Evolutionary conservation across 176 grass and related monocot genomes (phyloP).

Genomic region (Themeda triandra): DNA sequence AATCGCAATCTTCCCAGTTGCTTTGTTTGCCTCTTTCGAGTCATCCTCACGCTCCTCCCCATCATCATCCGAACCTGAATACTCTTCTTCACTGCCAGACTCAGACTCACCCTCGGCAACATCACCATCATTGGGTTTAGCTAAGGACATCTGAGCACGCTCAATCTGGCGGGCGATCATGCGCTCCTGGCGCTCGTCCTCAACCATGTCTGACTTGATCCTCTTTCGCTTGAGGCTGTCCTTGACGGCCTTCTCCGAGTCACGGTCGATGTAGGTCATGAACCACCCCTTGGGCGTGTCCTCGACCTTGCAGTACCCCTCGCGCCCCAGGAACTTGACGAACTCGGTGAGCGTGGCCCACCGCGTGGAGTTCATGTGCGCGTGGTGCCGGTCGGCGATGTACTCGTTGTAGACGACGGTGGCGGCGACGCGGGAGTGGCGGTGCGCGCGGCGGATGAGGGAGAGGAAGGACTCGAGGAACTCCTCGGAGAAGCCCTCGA

Average conservation of each 20-base stretch:
- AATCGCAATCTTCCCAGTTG: constrained; percentile 60
- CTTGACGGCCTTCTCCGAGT: constrained; percentile 81
- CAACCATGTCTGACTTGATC: constrained; percentile 62
- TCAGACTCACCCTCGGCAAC: not conserved
- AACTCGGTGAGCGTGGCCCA: constrained; percentile 84
- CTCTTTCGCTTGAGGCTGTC: constrained; percentile 82
- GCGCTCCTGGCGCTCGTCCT: constrained; percentile 86
- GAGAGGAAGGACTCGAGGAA: constrained; percentile 61
- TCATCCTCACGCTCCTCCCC: not conserved
- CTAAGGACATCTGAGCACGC: constrained; percentile 41
- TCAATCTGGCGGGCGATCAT: constrained; percentile 75
- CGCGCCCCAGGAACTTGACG: constrained; percentile 70
- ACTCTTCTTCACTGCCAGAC: constrained; percentile 4
- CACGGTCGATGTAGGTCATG: constrained; percentile 82
- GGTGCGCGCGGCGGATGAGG: constrained; percentile 67
- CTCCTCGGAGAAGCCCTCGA: constrained; percentile 77
- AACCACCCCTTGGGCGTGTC: constrained; percentile 97
- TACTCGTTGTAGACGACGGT: constrained; percentile 90
- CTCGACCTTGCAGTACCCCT: constrained; percentile 79
- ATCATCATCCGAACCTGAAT: constrained; percentile 11
- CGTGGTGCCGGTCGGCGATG: constrained; percentile 64
- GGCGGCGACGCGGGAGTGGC: constrained; percentile 78
- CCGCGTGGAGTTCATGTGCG: constrained; percentile 82
- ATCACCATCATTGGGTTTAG: not conserved
- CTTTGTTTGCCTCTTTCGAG: constrained; percentile 2